Evolutionary conservation across 208 protist genomes (phyloP).

Genomic region (Acanthamoeba royreba): DNA sequence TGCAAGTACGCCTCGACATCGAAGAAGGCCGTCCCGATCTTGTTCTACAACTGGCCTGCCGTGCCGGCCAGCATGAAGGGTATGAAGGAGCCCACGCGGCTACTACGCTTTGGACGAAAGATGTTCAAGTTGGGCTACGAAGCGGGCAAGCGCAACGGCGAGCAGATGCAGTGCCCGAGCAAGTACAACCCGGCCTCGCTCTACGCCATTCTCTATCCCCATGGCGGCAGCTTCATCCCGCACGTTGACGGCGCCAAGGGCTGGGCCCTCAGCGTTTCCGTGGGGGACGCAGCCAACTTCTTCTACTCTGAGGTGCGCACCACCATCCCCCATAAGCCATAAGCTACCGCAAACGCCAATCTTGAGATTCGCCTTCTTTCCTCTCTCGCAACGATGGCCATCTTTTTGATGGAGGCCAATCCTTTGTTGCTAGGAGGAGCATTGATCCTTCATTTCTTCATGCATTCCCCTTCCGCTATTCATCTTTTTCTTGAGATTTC

Average conservation of each 20-base stretch:
- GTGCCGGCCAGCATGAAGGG: constrained; percentile 10
- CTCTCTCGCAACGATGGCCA: no score
- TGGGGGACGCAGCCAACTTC: not conserved
- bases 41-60: constrained; percentile 33
- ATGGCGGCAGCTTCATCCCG: not conserved
- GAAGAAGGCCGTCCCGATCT: constrained; percentile 17
- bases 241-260: not conserved
- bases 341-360: no score
- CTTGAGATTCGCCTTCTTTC: no score
- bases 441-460: no score
- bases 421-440: no score
- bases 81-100: not conserved
- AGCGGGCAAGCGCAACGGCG: not conserved
- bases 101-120: not conserved
- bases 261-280: not conserved
- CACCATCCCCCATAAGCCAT: no score
- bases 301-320: constrained; percentile 26
- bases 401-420: no score
- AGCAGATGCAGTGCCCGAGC: constrained; percentile 27
- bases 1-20: not conserved
- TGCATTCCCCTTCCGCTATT: no score
- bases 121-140: constrained; percentile 12
- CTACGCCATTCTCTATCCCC: not conserved
- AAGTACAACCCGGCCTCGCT: not conserved
- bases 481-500: not conserved